A percentile compares a stretch with the other conserved stretches of the same genome.
Evolutionary conservation across 169 alveolate genomes (phyloP).

Genomic region (Toxoplasma gondii): DNA sequence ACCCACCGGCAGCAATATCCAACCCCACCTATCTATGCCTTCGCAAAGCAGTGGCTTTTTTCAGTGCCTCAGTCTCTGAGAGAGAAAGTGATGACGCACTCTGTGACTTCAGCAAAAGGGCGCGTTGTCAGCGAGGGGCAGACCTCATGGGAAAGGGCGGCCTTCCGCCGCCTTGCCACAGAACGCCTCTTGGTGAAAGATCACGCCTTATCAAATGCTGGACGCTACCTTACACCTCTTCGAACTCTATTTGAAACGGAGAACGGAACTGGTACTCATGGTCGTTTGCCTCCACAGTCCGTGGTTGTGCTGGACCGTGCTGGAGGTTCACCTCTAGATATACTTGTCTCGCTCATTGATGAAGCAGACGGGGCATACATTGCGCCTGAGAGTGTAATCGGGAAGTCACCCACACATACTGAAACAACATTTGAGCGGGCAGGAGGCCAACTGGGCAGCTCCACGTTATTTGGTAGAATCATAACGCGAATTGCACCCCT

Average conservation of each 20-base stretch:
- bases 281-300: not conserved
- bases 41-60: not conserved
- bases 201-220: not conserved
- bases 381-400: no score
- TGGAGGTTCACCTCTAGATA: not conserved
- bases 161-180: not conserved
- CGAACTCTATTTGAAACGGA: no score
- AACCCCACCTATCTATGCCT: not conserved
- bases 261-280: no score
- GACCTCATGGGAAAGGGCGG: not conserved
- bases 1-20: not conserved
- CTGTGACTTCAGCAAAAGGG: not conserved
- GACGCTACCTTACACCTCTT: not conserved
- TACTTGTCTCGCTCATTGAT: not conserved
- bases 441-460: no score
- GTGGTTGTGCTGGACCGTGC: not conserved
- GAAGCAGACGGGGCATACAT: no score
- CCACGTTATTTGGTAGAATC: no score
- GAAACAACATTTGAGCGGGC: no score
- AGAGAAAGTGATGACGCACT: not conserved
- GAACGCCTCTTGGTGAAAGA: not conserved
- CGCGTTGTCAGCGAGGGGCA: not conserved
- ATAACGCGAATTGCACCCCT: not conserved
- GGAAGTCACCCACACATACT: no score
- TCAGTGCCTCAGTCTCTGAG: not conserved